phyloP scores from a whole-genome alignment of 345 rosid species.

The Nasturtium officinale region DNA sequence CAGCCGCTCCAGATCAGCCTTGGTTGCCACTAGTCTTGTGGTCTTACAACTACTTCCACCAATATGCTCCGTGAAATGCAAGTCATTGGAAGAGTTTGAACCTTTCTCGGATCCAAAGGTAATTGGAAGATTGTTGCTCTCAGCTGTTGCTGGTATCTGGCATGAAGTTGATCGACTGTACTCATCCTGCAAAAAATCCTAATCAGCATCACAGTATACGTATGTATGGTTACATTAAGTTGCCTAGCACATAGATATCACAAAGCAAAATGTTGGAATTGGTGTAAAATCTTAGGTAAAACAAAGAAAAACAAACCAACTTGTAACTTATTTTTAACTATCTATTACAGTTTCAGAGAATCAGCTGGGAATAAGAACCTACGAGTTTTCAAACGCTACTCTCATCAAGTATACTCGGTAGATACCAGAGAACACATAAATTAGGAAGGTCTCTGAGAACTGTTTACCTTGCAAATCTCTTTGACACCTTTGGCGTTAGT shows the following conservation, averaged over 20 bases:
- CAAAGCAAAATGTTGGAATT: background rate
- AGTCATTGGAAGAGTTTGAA: conserved; percentile 44
- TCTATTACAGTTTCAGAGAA: background rate
- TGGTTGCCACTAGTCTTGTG: conserved; percentile 47
- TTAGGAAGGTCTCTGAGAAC: background rate
- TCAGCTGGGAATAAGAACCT: background rate
- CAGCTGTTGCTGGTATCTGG: conserved; percentile 57
- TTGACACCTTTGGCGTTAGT: conserved; percentile 46
- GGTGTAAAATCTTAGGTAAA: background rate
- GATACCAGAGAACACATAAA: background rate
- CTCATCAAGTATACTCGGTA: background rate
- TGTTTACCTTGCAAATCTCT: conserved; percentile 46
- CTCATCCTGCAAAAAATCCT: conserved; percentile 52
- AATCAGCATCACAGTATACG: background rate
- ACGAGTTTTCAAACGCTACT: background rate
- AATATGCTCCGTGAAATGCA: conserved; percentile 48
- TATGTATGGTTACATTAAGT: background rate
- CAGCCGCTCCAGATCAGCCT: conserved; percentile 59
- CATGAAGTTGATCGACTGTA: conserved; percentile 48
- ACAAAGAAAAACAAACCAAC: background rate
- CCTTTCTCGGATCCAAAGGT: conserved; percentile 49
- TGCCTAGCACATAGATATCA: conserved; percentile 5
- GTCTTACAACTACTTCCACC: conserved; percentile 46
- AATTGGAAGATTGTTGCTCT: conserved; percentile 53
- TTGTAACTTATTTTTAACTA: background rate